Percentiles rank a stretch among this genome's conserved stretches.
Evolutionary conservation across 2,329 filamentous ascomycete genomes (phyloP).

Genomic region (Tolypocladium ophioglossoides): DNA sequence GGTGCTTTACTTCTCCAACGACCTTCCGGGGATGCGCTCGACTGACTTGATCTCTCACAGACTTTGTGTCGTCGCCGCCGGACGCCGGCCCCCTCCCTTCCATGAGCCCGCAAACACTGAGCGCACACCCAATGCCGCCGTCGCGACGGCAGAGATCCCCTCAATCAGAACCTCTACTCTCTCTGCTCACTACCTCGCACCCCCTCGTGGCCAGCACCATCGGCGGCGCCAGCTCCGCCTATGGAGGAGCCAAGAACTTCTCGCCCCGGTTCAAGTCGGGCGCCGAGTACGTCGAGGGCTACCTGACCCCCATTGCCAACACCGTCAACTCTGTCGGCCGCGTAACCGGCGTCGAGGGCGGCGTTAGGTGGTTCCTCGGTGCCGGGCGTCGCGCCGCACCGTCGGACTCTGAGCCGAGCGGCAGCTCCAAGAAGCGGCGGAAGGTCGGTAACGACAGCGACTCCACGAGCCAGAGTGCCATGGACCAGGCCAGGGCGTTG

Average conservation of each 20-base stretch:
- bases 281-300: conserved; percentile 83
- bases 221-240: conserved; percentile 73
- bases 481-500: background rate
- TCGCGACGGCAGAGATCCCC: conserved; percentile 21
- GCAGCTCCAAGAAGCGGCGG: conserved; percentile 45
- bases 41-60: conserved; percentile 22
- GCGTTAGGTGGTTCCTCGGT: conserved; percentile 74
- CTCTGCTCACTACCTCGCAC: conserved; percentile 79
- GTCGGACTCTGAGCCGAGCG: conserved; percentile 35
- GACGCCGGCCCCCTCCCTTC: conserved; percentile 31
- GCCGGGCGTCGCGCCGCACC: conserved; percentile 38
- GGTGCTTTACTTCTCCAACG: conserved; percentile 12
- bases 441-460: conserved; percentile 37
- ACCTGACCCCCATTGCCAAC: conserved; percentile 75
- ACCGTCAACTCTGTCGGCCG: conserved; percentile 77
- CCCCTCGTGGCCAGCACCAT: conserved; percentile 79
- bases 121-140: conserved; percentile 1
- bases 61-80: conserved; percentile 56
- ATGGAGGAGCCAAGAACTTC: conserved; percentile 80
- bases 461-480: conserved; percentile 9
- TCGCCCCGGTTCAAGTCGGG: conserved; percentile 82
- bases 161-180: conserved; percentile 69
- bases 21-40: background rate
- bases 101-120: conserved; percentile 17
- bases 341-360: conserved; percentile 78